A percentile compares a stretch with the other conserved stretches of the same genome.
phyloP scores from a whole-genome alignment of 1,139 yeast species.

The Debaryomyces fabryi region DNA sequence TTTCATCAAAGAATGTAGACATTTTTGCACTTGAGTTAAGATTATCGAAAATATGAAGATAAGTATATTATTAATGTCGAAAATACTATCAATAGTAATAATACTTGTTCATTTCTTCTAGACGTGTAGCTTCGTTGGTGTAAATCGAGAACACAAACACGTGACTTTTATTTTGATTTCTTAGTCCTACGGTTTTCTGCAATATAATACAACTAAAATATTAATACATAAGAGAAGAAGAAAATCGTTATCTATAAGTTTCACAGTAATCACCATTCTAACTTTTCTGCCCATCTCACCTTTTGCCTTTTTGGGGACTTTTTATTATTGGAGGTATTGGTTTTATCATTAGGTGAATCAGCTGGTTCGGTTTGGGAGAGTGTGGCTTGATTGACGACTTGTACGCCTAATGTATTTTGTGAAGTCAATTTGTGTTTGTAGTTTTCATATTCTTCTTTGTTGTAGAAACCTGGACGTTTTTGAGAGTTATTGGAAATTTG shows the following conservation, averaged over 20 bases:
- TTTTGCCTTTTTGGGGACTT: slow-evolving; percentile 6
- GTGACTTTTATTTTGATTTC: background rate
- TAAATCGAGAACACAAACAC: background rate
- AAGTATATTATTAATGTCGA: background rate
- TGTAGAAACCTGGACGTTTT: slow-evolving; percentile 33
- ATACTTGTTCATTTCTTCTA: background rate
- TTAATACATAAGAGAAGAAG: slow-evolving; percentile 6
- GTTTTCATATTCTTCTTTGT: slow-evolving; percentile 31
- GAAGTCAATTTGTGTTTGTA: slow-evolving; percentile 15
- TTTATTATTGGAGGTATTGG: background rate
- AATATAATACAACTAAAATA: slow-evolving; percentile 2
- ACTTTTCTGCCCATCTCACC: slow-evolving; percentile 55
- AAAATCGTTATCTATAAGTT: slow-evolving; percentile 2
- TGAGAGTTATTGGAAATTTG: background rate
- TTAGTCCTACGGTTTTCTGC: background rate
- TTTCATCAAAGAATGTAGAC: slow-evolving; percentile 79
- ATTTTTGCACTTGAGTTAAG: slow-evolving; percentile 24
- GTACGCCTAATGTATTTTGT: slow-evolving; percentile 16
- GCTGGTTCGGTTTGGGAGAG: slow-evolving; percentile 1
- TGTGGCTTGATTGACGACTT: slow-evolving; percentile 18
- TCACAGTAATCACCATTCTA: slow-evolving; percentile 49
- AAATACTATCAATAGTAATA: background rate
- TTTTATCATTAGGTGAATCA: background rate
- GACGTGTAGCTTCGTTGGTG: background rate
- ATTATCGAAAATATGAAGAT: background rate